Base-by-base conservation (phyloP, 352 stramenopile species). In the Blastocystis sp. region DNA sequence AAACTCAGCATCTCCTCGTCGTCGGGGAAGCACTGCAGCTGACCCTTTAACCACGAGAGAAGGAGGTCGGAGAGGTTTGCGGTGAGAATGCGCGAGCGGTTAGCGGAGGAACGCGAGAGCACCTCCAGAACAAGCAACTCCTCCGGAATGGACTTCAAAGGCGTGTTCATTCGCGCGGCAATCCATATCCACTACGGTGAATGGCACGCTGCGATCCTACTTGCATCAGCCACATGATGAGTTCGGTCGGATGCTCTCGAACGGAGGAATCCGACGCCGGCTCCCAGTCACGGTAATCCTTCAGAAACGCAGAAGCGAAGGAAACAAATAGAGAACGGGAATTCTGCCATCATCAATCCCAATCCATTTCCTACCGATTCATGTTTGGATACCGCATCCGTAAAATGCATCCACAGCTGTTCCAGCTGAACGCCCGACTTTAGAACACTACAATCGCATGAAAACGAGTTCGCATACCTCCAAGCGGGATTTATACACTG, bases 161-260 rank as follows among this genome's bases (percentile, higher is more conserved):
- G 34, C 0, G 44, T 40, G 21, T 59, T 78, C 24, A 24, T 27
- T 6, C 34, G 21, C 7, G 42, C 42, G 9, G 67, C 67, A 38
- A 78, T 78, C 8, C 38, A 57, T n/a, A 78, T 38, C 67, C 67
- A 78, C 67, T 78, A 78, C 24, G 0, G 8, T 38, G 21, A n/a
- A 59, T 8, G 34, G 11, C 8, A 54, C 21, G 11, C 46, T 21
- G 21, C 46, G 11, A 54, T 21, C 9, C 11, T 54, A 54, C 46
- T 21, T 21, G 46, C 46, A 54, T 54, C 46, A 54, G 46, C 46
- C 46, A 54, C 46, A 54, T 54, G 21, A 11, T 54, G 11, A 54
- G 46, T 54, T 54, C 46, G 9, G 21, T 54, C 11, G 46, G 46
- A 54, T 54, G 46, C 46, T 21, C 46, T 54, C 21, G 11, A 21